Base-by-base conservation (phyloP, 2,329 filamentous ascomycete genomes). In the Alternaria ethzedia region DNA sequence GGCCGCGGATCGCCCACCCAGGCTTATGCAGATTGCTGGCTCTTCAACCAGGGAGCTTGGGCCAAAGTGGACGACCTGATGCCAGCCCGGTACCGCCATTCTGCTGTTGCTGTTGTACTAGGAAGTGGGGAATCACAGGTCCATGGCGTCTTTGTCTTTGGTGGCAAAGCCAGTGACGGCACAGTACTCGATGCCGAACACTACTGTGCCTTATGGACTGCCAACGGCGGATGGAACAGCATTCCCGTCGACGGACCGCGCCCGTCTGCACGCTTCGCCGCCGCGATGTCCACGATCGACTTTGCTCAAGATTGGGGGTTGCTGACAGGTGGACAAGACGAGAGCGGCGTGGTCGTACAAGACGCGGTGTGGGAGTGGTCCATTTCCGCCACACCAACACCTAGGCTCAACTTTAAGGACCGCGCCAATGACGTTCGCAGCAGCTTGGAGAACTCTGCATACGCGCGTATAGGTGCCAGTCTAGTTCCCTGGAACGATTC, bases 1-100 rank as follows among this genome's bases (percentile, higher is more conserved):
- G 95, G 95, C 6, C 87, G 94, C 63, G 85, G 86, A n/a, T 95
- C 93, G 8, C 94, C 94, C 5, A 84, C 89, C 12, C 86, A 85
- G 28, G 89, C 89, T 2, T 82, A 93, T 45, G 83, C 83, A 36
- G 92, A 96, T 77, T 94, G 91, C 70, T 97, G 93, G 93, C 70
- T 94, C 2, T 88, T 90, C 66, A 84, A 86, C 56, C 86, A 86
- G 54, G 83, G 83, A 28, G 77, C 73, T 13, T 97, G 93, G 93
- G 83, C 84, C 61, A 85, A 83, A 66, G 85, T 88, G 13, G 84
- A 90, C 62, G 85, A 88, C 70, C 83, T 97, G n/a, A 90, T 90
- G 0, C 72, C 83, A n/a, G 86, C 90, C 10, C 83, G 94, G 23
- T 97, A 91, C 79, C 86, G 95, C 55, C 95, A 97, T 74, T 87